Percentiles rank a stretch among this genome's conserved stretches.
Conservation (phyloP, 768 basidiomycete genomes). For the Trametes gibbosa region DNA sequence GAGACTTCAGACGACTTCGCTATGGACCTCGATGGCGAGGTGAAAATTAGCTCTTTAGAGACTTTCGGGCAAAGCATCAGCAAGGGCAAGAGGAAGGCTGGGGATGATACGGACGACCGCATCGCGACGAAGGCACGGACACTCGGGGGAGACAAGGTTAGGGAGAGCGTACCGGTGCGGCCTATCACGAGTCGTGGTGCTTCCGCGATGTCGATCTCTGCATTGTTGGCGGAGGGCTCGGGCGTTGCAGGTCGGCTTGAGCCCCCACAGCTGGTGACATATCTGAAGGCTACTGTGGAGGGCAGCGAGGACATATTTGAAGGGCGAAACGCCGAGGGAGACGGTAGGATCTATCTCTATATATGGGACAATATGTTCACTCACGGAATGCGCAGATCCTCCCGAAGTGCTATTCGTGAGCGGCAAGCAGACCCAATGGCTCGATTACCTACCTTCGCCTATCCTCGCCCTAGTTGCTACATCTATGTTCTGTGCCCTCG, state of each 20-base stretch:
- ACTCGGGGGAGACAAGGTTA: constrained; percentile 63
- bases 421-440: constrained; percentile 76
- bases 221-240: constrained; percentile 12
- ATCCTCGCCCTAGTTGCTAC: constrained; percentile 69
- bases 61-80: constrained; percentile 30
- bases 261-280: constrained; percentile 42
- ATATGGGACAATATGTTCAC: background rate
- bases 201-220: constrained; percentile 3
- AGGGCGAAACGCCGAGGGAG: constrained; percentile 70
- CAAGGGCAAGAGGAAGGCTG: constrained; percentile 50
- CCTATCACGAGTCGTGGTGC: constrained; percentile 42
- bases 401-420: constrained; percentile 66
- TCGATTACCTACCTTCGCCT: constrained; percentile 81
- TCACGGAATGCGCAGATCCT: constrained; percentile 38
- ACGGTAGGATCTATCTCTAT: constrained; percentile 38
- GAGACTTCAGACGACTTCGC: constrained; percentile 37
- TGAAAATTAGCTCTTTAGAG: constrained; percentile 41
- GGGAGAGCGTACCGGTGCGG: constrained; percentile 49
- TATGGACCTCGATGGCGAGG: constrained; percentile 58
- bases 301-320: constrained; percentile 71
- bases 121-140: constrained; percentile 45
- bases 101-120: constrained; percentile 40
- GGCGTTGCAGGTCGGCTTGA: constrained; percentile 40
- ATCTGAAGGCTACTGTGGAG: constrained; percentile 51
- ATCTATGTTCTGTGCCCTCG: constrained; percentile 67